Evolutionary conservation across 1,139 yeast genomes (phyloP).

Genomic region (Eremothecium sinecaudum): DNA sequence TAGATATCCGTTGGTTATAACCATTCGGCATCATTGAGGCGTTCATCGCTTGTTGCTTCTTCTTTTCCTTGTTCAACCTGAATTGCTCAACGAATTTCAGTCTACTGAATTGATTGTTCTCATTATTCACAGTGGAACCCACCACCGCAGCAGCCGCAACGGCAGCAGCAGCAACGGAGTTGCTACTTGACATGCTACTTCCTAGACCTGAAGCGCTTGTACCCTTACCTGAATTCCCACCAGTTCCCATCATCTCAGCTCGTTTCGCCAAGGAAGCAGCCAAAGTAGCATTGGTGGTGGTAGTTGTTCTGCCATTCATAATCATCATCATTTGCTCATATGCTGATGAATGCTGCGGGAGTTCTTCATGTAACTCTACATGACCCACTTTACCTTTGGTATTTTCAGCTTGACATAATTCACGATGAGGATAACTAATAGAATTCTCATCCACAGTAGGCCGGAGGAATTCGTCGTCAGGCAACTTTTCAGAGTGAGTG

Average conservation of each 20-base stretch:
- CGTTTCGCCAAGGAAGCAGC: conserved; percentile 30
- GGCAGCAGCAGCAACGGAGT: conserved; percentile 25
- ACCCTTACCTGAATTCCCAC: conserved; percentile 23
- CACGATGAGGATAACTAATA: conserved; percentile 41
- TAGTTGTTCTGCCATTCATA: conserved; percentile 31
- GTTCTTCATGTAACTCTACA: conserved; percentile 50
- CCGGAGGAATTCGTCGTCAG: conserved; percentile 39
- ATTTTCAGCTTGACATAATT: conserved; percentile 37
- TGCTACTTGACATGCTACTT: conserved; percentile 10
- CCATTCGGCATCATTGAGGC: conserved; percentile 19
- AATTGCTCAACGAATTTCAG: conserved; percentile 42
- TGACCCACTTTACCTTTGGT: conserved; percentile 37
- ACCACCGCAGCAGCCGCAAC: conserved; percentile 31
- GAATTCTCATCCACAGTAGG: conserved; percentile 40
- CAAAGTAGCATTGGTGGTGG: conserved; percentile 29
- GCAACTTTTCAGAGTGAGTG: conserved; percentile 37
- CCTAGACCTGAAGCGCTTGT: conserved; percentile 10
- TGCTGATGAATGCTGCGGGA: conserved; percentile 70
- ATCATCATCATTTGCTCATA: conserved; percentile 81
- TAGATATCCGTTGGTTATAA: conserved; percentile 28
- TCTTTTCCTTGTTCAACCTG: conserved; percentile 36
- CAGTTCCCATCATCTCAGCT: conserved; percentile 24
- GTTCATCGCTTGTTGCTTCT: conserved; percentile 32
- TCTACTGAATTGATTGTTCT: conserved; percentile 40
- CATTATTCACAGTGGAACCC: conserved; percentile 26